These are phyloP conservation scores for Lentinula aciculospora DNA, from an alignment of 768 basidiomycete species.

Conservation along the genomic window DNA sequence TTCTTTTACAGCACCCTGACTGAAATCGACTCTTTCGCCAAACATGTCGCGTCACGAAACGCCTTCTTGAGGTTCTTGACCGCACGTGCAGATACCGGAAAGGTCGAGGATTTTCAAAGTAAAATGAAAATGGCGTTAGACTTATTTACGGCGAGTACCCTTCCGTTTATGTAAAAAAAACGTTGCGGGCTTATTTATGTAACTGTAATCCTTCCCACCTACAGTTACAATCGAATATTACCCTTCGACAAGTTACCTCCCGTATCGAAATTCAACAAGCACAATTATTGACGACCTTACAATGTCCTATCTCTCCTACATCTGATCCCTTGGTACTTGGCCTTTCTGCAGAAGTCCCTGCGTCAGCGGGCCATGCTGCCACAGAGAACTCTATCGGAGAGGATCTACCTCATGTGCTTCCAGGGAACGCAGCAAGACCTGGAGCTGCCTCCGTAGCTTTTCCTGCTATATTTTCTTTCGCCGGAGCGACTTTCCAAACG, in stretches of 20 bases:
- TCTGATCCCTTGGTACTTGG: not conserved
- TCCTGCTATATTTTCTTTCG: conserved; percentile 2
- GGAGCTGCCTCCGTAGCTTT: not conserved
- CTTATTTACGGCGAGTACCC: not conserved
- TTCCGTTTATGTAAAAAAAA: not conserved
- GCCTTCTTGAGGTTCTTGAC: not conserved
- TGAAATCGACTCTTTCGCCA: not conserved
- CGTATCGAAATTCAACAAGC: conserved; percentile 1
- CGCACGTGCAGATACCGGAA: not conserved
- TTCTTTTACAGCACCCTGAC: not conserved
- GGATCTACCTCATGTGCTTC: not conserved
- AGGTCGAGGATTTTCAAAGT: not conserved
- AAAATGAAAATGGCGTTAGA: not conserved
- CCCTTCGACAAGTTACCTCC: not conserved
- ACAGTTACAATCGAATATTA: conserved; percentile 4
- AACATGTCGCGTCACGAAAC: not conserved
- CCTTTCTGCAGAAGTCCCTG: not conserved
- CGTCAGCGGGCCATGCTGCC: not conserved
- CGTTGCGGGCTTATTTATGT: not conserved
- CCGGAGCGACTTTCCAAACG: not conserved
- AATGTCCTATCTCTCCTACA: not conserved
- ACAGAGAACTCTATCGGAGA: not conserved
- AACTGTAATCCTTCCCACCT: not conserved
- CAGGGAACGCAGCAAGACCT: not conserved
- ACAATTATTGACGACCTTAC: not conserved